Conservation (phyloP, 495 filamentous ascomycete species). For the Aspergillus ostianus region DNA sequence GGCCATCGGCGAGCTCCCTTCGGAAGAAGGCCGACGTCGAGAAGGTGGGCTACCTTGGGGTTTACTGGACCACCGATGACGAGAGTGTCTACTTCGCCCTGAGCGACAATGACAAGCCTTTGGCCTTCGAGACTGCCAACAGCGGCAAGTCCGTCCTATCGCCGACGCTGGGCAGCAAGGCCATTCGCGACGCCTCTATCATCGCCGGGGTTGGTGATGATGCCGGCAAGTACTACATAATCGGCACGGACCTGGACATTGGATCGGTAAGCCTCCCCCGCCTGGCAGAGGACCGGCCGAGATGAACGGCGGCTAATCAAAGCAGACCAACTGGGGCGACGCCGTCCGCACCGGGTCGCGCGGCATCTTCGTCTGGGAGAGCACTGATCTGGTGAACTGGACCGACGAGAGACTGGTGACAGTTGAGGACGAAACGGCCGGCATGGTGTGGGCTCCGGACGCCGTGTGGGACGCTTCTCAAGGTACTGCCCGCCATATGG, state of each 20-base stretch:
- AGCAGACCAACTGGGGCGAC: slow-evolving; percentile 17
- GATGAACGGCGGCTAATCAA: neutral
- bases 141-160: slow-evolving; percentile 11
- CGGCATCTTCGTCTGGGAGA: slow-evolving; percentile 20
- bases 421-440: slow-evolving; percentile 16
- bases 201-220: slow-evolving; percentile 10
- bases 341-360: slow-evolving; percentile 15
- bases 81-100: slow-evolving; percentile 22
- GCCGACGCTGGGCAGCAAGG: slow-evolving; percentile 16
- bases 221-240: slow-evolving; percentile 20
- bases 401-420: slow-evolving; percentile 14
- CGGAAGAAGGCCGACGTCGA: slow-evolving; percentile 8
- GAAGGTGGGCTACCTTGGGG: slow-evolving; percentile 16
- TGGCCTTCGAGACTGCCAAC: slow-evolving; percentile 8
- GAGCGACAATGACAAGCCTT: slow-evolving; percentile 14
- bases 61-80: slow-evolving; percentile 20
- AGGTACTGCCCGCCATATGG: slow-evolving; percentile 1
- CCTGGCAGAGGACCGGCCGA: neutral
- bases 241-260: slow-evolving; percentile 21
- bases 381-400: slow-evolving; percentile 18
- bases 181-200: slow-evolving; percentile 15
- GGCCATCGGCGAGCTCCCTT: neutral
- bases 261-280: slow-evolving; percentile 7
- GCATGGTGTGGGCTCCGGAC: slow-evolving; percentile 21
- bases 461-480: slow-evolving; percentile 18